These are phyloP conservation scores for Camellia sinensis DNA, from an alignment of 148 eudicot genomes.

Conservation along the genomic window DNA sequence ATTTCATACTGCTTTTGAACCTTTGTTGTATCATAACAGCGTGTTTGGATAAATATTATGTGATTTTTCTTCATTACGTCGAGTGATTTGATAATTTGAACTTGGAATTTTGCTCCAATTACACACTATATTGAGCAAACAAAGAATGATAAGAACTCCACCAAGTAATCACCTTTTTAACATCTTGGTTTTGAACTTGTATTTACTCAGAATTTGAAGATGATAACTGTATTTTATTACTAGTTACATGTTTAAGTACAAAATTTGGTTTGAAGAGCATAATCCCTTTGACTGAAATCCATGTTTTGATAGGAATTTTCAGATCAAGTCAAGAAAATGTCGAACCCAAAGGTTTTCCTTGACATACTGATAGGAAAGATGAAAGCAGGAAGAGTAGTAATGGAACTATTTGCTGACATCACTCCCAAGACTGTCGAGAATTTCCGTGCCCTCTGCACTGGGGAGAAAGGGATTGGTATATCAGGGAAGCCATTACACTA, in stretches of 20 bases:
- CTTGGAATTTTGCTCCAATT: background rate
- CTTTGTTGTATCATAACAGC: background rate
- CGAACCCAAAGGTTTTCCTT: constrained; percentile 80
- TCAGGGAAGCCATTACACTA: constrained; percentile 72
- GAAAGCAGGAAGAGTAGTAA: constrained; percentile 65
- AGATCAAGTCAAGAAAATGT: constrained; percentile 32
- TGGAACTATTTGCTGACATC: constrained; percentile 68
- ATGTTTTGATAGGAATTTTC: constrained; percentile 7
- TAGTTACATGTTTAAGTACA: background rate
- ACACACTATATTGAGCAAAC: background rate
- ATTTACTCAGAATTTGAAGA: background rate
- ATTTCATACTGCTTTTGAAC: background rate
- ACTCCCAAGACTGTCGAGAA: constrained; percentile 81
- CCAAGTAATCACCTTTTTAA: background rate
- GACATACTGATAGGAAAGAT: constrained; percentile 67
- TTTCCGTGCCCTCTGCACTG: constrained; percentile 90
- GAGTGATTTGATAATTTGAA: background rate
- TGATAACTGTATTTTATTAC: background rate
- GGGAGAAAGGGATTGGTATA: constrained; percentile 77
- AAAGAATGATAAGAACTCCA: background rate
- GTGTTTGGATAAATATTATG: background rate
- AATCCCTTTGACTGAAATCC: background rate
- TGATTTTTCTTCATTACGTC: background rate
- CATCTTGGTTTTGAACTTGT: background rate
- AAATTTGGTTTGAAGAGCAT: background rate